Evolutionary conservation across 2,329 filamentous ascomycete genomes (phyloP).

Genomic region (Knufia petricola): DNA sequence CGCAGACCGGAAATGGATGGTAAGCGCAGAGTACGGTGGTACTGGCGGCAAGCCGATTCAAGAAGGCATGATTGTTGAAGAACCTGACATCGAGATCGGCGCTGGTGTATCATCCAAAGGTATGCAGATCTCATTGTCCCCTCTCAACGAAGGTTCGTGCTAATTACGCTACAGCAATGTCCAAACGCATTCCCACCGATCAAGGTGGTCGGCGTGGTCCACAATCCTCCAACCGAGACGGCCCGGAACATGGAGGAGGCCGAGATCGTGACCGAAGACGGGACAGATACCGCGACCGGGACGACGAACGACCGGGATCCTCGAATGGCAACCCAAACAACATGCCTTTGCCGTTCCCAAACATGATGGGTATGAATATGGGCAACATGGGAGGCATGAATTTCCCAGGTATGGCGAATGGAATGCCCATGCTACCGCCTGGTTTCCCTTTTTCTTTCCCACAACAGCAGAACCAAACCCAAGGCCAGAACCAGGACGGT

Average conservation of each 20-base stretch:
- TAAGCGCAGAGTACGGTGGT: slow-evolving; percentile 86
- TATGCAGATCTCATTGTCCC: slow-evolving; percentile 23
- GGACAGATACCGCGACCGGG: slow-evolving; percentile 28
- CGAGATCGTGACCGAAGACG: slow-evolving; percentile 23
- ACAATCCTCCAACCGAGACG: slow-evolving; percentile 34
- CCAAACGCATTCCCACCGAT: slow-evolving; percentile 43
- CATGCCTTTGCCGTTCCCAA: slow-evolving; percentile 37
- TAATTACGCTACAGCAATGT: slow-evolving; percentile 34
- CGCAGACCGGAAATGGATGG: slow-evolving; percentile 93
- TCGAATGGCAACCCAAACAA: slow-evolving; percentile 24
- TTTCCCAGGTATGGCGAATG: slow-evolving; percentile 42
- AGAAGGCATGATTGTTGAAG: slow-evolving; percentile 79
- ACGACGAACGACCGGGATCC: slow-evolving; percentile 16
- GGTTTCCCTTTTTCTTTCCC: slow-evolving; percentile 33
- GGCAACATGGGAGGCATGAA: slow-evolving; percentile 29
- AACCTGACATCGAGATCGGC: slow-evolving; percentile 97
- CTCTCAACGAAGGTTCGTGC: slow-evolving; percentile 6
- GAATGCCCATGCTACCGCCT: slow-evolving; percentile 40
- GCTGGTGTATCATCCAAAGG: slow-evolving; percentile 93
- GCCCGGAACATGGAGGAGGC: slow-evolving; percentile 24
- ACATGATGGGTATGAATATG: no score
- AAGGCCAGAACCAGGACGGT: background rate
- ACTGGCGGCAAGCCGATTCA: slow-evolving; percentile 76
- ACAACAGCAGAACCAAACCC: slow-evolving; percentile 14
- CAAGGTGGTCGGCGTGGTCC: slow-evolving; percentile 41